phyloP scores from a whole-genome alignment of 1,284 basidiomycete species.

The Fomes fomentarius region DNA sequence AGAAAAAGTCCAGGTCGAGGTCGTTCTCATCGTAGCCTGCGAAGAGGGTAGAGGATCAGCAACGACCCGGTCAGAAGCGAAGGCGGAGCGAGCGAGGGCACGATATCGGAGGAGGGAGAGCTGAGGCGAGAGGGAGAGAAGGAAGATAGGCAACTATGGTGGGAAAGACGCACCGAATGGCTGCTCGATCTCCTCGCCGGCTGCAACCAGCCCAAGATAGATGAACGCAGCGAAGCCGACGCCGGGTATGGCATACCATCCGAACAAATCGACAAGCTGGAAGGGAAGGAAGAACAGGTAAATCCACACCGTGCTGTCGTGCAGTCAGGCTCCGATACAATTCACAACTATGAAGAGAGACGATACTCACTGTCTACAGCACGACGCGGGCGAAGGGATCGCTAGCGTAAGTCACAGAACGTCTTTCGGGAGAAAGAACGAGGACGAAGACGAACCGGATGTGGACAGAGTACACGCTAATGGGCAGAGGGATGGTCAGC shows the following conservation, averaged over 20 bases:
- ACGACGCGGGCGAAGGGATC: background rate
- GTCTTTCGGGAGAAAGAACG: background rate
- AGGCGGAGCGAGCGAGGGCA: background rate
- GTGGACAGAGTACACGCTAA: conserved; percentile 62
- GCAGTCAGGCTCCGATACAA: background rate
- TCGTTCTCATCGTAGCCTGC: too few relatives aligned
- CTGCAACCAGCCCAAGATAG: conserved; percentile 66
- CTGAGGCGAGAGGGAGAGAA: background rate
- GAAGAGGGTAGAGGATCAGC: too few relatives aligned
- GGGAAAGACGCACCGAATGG: conserved; percentile 54
- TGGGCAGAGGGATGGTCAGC: conserved; percentile 1
- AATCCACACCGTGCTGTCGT: conserved; percentile 61
- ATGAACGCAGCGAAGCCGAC: conserved; percentile 66
- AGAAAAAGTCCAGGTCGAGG: conserved; percentile 65
- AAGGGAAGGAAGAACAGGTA: conserved; percentile 73
- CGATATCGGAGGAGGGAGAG: background rate
- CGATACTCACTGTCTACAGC: conserved; percentile 37
- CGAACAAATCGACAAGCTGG: conserved; percentile 61
- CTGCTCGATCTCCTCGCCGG: conserved; percentile 71
- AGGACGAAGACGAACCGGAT: conserved; percentile 43
- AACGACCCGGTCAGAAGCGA: background rate
- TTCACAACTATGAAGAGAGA: background rate
- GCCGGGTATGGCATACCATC: conserved; percentile 62
- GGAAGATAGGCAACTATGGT: background rate
- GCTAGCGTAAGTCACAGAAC: background rate